Evolutionary conservation across 371 early-diverging fungal species (phyloP).

Genomic region (Mortierella sp.): DNA sequence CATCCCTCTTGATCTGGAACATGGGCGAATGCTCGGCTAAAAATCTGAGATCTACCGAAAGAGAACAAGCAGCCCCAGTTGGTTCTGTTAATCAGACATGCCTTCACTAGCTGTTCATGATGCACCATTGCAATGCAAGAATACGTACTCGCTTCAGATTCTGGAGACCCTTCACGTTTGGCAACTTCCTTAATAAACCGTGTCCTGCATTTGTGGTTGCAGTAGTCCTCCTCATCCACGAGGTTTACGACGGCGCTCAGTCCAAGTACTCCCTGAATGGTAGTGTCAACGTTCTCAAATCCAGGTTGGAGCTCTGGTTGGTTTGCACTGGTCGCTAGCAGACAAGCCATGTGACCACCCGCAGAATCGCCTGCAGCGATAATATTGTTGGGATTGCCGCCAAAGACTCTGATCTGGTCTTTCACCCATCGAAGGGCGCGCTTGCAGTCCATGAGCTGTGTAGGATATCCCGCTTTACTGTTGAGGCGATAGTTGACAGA

Average conservation of each 20-base stretch:
- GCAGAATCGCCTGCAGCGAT: slow-evolving; percentile 75
- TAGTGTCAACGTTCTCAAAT: slow-evolving; percentile 75
- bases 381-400: slow-evolving; percentile 78
- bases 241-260: slow-evolving; percentile 64
- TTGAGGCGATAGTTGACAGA: slow-evolving; percentile 74
- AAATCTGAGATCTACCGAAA: slow-evolving; percentile 51
- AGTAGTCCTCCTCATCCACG: slow-evolving; percentile 25
- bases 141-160: slow-evolving; percentile 38
- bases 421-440: slow-evolving; percentile 82
- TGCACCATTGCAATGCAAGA: not conserved
- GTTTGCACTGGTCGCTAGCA: slow-evolving; percentile 72
- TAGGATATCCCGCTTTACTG: slow-evolving; percentile 66
- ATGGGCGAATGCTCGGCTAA: slow-evolving; percentile 61
- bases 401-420: slow-evolving; percentile 67
- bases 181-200: slow-evolving; percentile 58
- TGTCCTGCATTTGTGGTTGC: slow-evolving; percentile 28
- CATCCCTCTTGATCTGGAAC: slow-evolving; percentile 21
- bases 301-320: slow-evolving; percentile 73
- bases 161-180: slow-evolving; percentile 29
- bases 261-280: slow-evolving; percentile 65
- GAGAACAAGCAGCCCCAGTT: not conserved
- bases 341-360: slow-evolving; percentile 75
- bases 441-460: slow-evolving; percentile 77
- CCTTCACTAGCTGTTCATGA: too few relatives aligned
- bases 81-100: not conserved